Percentiles rank a stretch among this genome's conserved stretches.
Evolutionary conservation across 2,329 filamentous ascomycete genomes (phyloP).

Genomic region (Tolypocladium ovalisporum): DNA sequence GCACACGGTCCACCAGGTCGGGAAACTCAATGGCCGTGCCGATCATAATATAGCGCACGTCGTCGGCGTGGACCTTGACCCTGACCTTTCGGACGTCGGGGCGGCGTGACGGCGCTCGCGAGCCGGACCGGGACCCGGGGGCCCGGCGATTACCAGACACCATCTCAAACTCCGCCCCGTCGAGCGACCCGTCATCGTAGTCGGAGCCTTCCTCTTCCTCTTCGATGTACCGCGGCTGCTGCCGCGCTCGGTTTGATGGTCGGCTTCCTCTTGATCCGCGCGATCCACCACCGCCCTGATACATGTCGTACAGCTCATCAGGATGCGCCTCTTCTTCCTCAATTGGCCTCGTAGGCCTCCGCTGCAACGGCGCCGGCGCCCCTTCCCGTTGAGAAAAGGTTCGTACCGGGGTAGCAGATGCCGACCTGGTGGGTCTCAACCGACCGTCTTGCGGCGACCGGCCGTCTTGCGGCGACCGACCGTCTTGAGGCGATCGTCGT

Average conservation of each 20-base stretch:
- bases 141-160: conserved; percentile 43
- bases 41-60: conserved; percentile 89
- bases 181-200: conserved; percentile 58
- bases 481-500: conserved; percentile 25
- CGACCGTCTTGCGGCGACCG: conserved; percentile 27
- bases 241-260: conserved; percentile 16
- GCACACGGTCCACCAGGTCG: conserved; percentile 68
- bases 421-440: conserved; percentile 28
- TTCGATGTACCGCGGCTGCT: conserved; percentile 56
- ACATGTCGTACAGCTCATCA: conserved; percentile 61
- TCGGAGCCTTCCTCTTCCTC: conserved; percentile 74
- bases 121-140: conserved; percentile 33
- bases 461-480: conserved; percentile 23
- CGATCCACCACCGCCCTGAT: conserved; percentile 29
- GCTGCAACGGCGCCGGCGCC: conserved; percentile 14
- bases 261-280: conserved; percentile 24
- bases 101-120: conserved; percentile 44
- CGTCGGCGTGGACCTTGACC: conserved; percentile 84
- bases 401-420: conserved; percentile 33
- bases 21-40: conserved; percentile 59
- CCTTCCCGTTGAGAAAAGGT: conserved; percentile 30
- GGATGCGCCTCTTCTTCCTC: conserved; percentile 52
- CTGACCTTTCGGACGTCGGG: conserved; percentile 68
- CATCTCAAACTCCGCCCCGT: conserved; percentile 75
- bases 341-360: conserved; percentile 18